Evolutionary conservation across 768 basidiomycete genomes (phyloP).

Genomic region (Mycena chlorophos): DNA sequence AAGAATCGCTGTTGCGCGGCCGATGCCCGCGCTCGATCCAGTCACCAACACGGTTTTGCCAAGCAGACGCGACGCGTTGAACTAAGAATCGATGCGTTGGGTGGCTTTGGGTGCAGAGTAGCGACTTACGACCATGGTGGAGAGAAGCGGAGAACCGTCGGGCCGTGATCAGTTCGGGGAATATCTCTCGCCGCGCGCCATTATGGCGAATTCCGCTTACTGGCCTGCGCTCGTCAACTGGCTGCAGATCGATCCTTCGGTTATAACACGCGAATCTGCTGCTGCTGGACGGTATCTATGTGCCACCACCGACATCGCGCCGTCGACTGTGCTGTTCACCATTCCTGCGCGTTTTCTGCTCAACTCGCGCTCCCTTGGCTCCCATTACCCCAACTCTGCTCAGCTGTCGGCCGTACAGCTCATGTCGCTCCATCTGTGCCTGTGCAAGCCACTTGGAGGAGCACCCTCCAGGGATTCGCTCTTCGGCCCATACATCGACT

Average conservation of each 20-base stretch:
- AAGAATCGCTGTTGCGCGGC: slow-evolving; percentile 84
- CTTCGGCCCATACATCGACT: slow-evolving; percentile 78
- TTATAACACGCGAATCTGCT: slow-evolving; percentile 3
- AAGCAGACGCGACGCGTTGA: slow-evolving; percentile 76
- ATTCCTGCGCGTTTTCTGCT: slow-evolving; percentile 72
- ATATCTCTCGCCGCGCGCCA: background rate
- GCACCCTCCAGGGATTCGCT: slow-evolving; percentile 50
- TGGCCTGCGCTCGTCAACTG: background rate
- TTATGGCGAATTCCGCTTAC: background rate
- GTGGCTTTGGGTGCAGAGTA: too few species aligned
- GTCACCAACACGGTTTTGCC: slow-evolving; percentile 88
- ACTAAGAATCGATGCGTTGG: too few species aligned
- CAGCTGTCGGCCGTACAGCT: slow-evolving; percentile 67
- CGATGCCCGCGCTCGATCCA: slow-evolving; percentile 88
- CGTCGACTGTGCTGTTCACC: slow-evolving; percentile 60
- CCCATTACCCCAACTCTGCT: slow-evolving; percentile 50
- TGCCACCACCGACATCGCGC: slow-evolving; percentile 34
- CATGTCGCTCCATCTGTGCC: slow-evolving; percentile 76
- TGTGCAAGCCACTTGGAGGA: slow-evolving; percentile 54
- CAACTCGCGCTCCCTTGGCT: slow-evolving; percentile 67
- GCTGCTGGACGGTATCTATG: slow-evolving; percentile 3
- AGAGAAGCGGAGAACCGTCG: background rate
- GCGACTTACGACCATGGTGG: too few species aligned
- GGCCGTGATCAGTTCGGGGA: background rate
- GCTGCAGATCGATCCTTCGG: background rate